Evolutionary conservation across 768 basidiomycete genomes (phyloP).

Genomic region (Mrakia frigida): DNA sequence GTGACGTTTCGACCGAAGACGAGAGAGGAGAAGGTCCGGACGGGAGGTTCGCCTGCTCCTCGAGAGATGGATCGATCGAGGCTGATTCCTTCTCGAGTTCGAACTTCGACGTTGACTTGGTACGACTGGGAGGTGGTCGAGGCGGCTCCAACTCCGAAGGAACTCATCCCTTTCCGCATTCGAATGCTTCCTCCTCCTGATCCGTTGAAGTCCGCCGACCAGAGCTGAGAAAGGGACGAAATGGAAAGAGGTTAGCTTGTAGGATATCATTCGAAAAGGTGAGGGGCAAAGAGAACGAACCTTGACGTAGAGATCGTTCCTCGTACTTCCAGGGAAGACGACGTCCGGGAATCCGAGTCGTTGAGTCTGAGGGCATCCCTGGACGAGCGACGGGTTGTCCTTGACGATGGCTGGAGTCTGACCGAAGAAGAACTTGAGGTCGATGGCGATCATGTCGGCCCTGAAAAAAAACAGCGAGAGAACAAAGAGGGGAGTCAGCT

Average conservation of each 20-base stretch:
- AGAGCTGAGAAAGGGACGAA: constrained; percentile 50
- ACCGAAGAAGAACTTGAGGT: constrained; percentile 82
- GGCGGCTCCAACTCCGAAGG: constrained; percentile 46
- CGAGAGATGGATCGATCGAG: constrained; percentile 66
- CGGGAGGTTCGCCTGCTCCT: constrained; percentile 75
- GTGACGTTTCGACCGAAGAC: constrained; percentile 81
- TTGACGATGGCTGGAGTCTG: constrained; percentile 64
- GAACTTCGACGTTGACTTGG: constrained; percentile 86
- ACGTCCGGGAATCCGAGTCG: constrained; percentile 94
- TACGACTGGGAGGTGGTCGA: constrained; percentile 58
- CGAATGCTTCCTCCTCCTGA: constrained; percentile 40
- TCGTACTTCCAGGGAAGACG: constrained; percentile 83
- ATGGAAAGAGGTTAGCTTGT: neutral
- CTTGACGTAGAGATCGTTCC: constrained; percentile 84
- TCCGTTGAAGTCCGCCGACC: constrained; percentile 79
- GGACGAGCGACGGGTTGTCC: constrained; percentile 77
- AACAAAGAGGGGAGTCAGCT: neutral
- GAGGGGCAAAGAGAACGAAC: constrained; percentile 66
- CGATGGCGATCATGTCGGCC: constrained; percentile 79
- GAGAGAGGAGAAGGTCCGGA: constrained; percentile 80
- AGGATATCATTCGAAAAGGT: too few species aligned
- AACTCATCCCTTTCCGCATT: constrained; percentile 40
- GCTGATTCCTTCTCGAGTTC: constrained; percentile 61
- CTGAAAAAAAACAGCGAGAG: constrained; percentile 47
- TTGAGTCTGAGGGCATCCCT: constrained; percentile 71